A percentile compares a stretch with the other conserved stretches of the same genome.
phyloP scores from a whole-genome alignment of 1,284 basidiomycete genomes.

The Cryptococcus sp. region DNA sequence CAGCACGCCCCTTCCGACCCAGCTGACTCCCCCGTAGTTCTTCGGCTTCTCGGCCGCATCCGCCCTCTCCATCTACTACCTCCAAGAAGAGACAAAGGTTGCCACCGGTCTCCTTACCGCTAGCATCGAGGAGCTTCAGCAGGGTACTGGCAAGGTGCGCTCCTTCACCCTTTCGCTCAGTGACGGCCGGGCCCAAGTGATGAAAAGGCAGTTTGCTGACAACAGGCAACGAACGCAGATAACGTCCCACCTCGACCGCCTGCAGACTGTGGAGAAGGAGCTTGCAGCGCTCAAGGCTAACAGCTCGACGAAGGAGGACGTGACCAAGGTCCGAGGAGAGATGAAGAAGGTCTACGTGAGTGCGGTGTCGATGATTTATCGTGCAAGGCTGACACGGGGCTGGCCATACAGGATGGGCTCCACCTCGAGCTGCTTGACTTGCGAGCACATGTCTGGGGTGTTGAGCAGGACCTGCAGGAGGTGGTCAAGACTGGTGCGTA shows the following conservation, averaged over 20 bases:
- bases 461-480: slow-evolving; percentile 50
- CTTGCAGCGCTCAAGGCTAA: slow-evolving; percentile 67
- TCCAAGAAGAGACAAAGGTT: slow-evolving; percentile 83
- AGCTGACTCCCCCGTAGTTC: slow-evolving; percentile 22
- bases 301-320: slow-evolving; percentile 72
- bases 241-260: slow-evolving; percentile 74
- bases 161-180: not conserved
- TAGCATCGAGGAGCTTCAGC: slow-evolving; percentile 79
- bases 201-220: not conserved
- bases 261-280: slow-evolving; percentile 84
- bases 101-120: slow-evolving; percentile 77
- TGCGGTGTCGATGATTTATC: not conserved
- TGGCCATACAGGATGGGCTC: slow-evolving; percentile 44
- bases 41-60: slow-evolving; percentile 77
- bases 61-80: slow-evolving; percentile 76
- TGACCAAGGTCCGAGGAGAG: slow-evolving; percentile 68
- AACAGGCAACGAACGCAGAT: too few species aligned
- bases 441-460: slow-evolving; percentile 50
- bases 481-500: slow-evolving; percentile 47
- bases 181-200: not conserved
- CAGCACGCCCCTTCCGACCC: not conserved
- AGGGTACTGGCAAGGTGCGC: slow-evolving; percentile 72
- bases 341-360: slow-evolving; percentile 73
- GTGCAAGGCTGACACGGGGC: not conserved
- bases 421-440: slow-evolving; percentile 49